phyloP scores from a whole-genome alignment of 345 rosid genomes.

The Triadica sebifera region DNA sequence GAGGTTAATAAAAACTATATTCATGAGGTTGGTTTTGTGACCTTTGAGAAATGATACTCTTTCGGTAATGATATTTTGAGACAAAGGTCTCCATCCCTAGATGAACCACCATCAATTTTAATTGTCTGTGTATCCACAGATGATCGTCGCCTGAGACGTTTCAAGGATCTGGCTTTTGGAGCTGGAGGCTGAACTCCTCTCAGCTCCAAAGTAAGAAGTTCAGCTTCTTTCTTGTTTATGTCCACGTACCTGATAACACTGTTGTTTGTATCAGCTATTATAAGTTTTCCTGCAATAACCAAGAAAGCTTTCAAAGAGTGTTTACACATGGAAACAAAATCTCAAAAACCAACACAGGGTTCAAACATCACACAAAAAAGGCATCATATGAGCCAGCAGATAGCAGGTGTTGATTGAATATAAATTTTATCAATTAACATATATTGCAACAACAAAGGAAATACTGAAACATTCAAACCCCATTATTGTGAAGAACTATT shows the following conservation, averaged over 20 bases:
- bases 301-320: background rate
- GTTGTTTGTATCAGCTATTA: slow-evolving; percentile 90
- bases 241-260: slow-evolving; percentile 69
- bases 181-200: slow-evolving; percentile 77
- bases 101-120: slow-evolving; percentile 50
- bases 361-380: background rate
- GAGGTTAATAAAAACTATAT: background rate
- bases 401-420: background rate
- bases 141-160: slow-evolving; percentile 67
- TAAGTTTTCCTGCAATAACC: slow-evolving; percentile 61
- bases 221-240: slow-evolving; percentile 45
- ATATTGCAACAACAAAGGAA: background rate
- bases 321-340: background rate
- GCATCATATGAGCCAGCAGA: background rate
- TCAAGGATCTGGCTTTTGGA: slow-evolving; percentile 56
- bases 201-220: slow-evolving; percentile 73
- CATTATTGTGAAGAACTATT: background rate
- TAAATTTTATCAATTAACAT: background rate
- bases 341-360: background rate
- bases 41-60: slow-evolving; percentile 91
- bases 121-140: slow-evolving; percentile 65
- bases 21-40: slow-evolving; percentile 16
- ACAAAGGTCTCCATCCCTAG: slow-evolving; percentile 58
- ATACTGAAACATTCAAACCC: slow-evolving; percentile 3
- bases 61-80: slow-evolving; percentile 68